These are phyloP conservation scores for Strigomonas oncopelti DNA, from an alignment of 208 protist genomes.

Conservation along the genomic window DNA sequence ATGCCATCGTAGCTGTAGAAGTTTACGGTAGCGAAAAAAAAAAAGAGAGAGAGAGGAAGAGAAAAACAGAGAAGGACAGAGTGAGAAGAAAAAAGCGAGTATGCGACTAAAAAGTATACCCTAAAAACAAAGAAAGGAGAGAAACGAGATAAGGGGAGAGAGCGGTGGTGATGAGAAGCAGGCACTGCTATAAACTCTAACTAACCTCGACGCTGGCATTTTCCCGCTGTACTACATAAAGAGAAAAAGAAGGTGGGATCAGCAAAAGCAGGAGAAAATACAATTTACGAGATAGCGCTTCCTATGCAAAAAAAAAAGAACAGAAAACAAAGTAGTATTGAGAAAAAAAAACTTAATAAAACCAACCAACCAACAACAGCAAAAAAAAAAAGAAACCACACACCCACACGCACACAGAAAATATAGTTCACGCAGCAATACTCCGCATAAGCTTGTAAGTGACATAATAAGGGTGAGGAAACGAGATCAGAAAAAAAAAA, in stretches of 20 bases:
- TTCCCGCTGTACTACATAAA: too few species aligned
- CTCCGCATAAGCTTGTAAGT: too few species aligned
- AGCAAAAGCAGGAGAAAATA: slow-evolving; percentile 13
- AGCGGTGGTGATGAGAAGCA: slow-evolving; percentile 6
- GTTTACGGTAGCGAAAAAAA: slow-evolving; percentile 7
- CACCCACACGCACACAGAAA: not conserved
- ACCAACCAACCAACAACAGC: not conserved
- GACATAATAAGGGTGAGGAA: slow-evolving; percentile 5
- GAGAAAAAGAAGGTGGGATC: too few species aligned
- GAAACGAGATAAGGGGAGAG: slow-evolving; percentile 14
- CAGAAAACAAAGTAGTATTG: not conserved
- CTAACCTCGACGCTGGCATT: too few species aligned
- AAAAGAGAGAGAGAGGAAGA: slow-evolving; percentile 6
- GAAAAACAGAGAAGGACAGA: slow-evolving; percentile 7
- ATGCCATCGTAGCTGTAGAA: slow-evolving; percentile 8
- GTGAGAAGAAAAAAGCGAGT: too few species aligned
- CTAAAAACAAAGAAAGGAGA: slow-evolving; percentile 14
- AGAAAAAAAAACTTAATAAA: too few species aligned
- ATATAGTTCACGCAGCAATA: too few species aligned
- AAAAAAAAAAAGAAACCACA: slow-evolving; percentile 16
- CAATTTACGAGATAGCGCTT: slow-evolving; percentile 12
- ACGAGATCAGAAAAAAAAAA: not conserved
- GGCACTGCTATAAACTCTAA: too few species aligned
- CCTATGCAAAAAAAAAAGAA: slow-evolving; percentile 9
- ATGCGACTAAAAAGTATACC: too few species aligned